Conservation (phyloP, 2,329 filamentous ascomycete genomes). For the Metarhizium guizhouense region DNA sequence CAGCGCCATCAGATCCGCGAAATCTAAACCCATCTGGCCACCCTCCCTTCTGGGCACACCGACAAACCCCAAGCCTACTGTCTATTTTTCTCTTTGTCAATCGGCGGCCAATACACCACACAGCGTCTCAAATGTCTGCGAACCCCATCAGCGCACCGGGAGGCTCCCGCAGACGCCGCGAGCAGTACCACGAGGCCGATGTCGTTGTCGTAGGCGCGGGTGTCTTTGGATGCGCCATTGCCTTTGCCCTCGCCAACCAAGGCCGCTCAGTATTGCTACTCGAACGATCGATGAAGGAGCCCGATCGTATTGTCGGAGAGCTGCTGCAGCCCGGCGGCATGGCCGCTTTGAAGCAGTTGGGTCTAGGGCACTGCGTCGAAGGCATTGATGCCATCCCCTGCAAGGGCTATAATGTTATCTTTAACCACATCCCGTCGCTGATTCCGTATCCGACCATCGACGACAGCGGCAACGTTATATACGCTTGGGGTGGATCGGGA, state of each 20-base stretch:
- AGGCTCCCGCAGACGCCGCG: constrained; percentile 36
- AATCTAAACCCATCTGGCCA: not conserved
- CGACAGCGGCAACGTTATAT: constrained; percentile 31
- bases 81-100: not conserved
- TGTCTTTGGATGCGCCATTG: constrained; percentile 78
- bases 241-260: constrained; percentile 77
- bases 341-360: constrained; percentile 68
- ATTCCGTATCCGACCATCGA: constrained; percentile 71
- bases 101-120: not conserved
- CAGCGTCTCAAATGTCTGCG: not conserved
- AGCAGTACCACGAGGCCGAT: constrained; percentile 58
- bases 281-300: constrained; percentile 82
- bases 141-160: constrained; percentile 13
- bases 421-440: constrained; percentile 60
- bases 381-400: constrained; percentile 79
- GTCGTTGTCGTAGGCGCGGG: constrained; percentile 90
- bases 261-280: constrained; percentile 85
- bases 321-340: constrained; percentile 89
- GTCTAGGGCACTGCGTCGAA: constrained; percentile 73
- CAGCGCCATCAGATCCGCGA: not conserved
- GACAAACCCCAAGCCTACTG: not conserved
- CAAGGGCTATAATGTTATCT: constrained; percentile 81
- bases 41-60: not conserved
- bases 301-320: constrained; percentile 93
- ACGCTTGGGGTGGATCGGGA: constrained; percentile 25